Evolutionary conservation across 2,329 filamentous ascomycete species (phyloP).

Genomic region (Pseudogymnoascus sp.): DNA sequence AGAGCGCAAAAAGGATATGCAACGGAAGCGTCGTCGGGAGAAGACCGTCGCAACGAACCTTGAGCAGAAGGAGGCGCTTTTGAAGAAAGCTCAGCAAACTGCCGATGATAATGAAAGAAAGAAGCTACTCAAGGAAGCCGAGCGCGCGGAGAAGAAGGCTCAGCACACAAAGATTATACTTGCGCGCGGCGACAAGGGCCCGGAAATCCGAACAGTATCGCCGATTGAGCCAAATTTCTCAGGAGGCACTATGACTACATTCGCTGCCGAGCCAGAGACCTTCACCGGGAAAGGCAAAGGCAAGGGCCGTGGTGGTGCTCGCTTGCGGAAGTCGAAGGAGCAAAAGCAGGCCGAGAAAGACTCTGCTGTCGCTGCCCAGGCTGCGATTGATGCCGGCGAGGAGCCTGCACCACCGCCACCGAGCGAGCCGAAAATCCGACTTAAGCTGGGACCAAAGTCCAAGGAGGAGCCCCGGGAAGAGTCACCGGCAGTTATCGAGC

Average conservation of each 20-base stretch:
- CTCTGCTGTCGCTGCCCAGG: slow-evolving; percentile 80
- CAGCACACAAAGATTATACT: slow-evolving; percentile 82
- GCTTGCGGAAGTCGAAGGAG: slow-evolving; percentile 86
- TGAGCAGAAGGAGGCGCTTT: slow-evolving; percentile 78
- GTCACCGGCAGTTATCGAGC: slow-evolving; percentile 30
- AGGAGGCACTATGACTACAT: slow-evolving; percentile 77
- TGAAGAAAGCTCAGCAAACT: slow-evolving; percentile 69
- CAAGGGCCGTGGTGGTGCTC: slow-evolving; percentile 43
- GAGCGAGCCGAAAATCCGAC: slow-evolving; percentile 46
- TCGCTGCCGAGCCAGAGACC: slow-evolving; percentile 47
- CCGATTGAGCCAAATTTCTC: slow-evolving; percentile 74
- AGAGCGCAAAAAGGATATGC: slow-evolving; percentile 99
- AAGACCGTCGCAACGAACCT: slow-evolving; percentile 93
- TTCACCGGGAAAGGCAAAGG: slow-evolving; percentile 48
- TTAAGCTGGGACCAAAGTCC: slow-evolving; percentile 45
- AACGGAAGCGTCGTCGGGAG: slow-evolving; percentile 88
- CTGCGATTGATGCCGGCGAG: slow-evolving; percentile 71
- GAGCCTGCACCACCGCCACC: slow-evolving; percentile 51
- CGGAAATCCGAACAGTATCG: slow-evolving; percentile 56
- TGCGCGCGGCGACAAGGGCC: slow-evolving; percentile 79
- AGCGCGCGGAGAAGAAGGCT: slow-evolving; percentile 87
- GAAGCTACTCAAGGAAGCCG: slow-evolving; percentile 76
- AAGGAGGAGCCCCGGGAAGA: slow-evolving; percentile 31
- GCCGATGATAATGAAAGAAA: slow-evolving; percentile 76
- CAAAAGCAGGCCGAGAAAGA: slow-evolving; percentile 76